Evolutionary conservation across 495 filamentous ascomycete genomes (phyloP).

Genomic region (Trichoderma orchidacearum): DNA sequence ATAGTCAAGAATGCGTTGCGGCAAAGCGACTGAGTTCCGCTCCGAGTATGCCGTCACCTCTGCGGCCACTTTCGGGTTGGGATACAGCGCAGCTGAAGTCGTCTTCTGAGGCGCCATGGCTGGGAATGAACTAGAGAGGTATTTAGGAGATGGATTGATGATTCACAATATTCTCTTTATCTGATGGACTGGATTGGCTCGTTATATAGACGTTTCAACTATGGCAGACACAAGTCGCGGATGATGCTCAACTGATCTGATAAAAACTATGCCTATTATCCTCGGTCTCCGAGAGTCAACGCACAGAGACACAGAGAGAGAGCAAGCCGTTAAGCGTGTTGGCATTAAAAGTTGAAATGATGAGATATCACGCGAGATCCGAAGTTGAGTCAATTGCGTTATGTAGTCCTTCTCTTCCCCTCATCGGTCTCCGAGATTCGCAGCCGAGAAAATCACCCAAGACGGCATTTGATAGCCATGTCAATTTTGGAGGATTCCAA

Average conservation of each 20-base stretch:
- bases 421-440: neutral
- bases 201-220: too few relatives aligned
- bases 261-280: neutral
- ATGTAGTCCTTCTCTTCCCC: neutral
- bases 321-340: neutral
- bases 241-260: neutral
- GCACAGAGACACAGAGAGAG: neutral
- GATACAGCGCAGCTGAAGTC: constrained; percentile 14
- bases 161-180: too few relatives aligned
- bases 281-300: neutral
- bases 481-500: neutral
- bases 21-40: constrained; percentile 12
- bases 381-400: neutral
- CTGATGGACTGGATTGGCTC: too few relatives aligned
- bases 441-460: neutral
- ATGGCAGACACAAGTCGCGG: neutral
- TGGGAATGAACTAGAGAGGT: neutral
- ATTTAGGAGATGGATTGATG: neutral
- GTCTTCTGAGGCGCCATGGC: constrained; percentile 14
- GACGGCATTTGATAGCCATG: neutral
- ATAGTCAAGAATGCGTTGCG: constrained; percentile 13
- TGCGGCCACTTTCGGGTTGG: constrained; percentile 13
- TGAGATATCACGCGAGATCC: too few relatives aligned
- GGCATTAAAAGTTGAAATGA: too few relatives aligned
- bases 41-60: constrained; percentile 16